Evolutionary conservation across 108 stramenopile genomes (phyloP), one percentile per base, ranked within the genome.

Genomic region (Fistulifera pelliculosa): DNA sequence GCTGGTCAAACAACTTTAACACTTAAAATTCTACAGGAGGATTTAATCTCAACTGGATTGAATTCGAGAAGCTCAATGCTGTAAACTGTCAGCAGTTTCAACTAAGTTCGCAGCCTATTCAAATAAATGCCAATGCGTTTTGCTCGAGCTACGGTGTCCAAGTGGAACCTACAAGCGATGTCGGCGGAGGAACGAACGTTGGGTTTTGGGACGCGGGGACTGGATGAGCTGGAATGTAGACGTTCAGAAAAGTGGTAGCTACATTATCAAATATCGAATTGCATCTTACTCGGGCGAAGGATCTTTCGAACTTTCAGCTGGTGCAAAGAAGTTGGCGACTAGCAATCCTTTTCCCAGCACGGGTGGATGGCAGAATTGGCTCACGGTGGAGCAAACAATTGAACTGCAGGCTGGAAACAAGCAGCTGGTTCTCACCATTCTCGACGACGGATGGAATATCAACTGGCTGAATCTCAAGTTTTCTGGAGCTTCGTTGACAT

Each of bases 341-440:
- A 35, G 31, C 31, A 10, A 45, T 11, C 17, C 44, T 10, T 45
- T 45, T 18, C 44, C 44, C 7, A 45, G 44, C 21, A 45, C 44
- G 19, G 44, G 44, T 10, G 44, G 44, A 22, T 45, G 44, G 44
- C 44, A 45, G 21, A 45, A 45, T 45, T 45, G 44, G 44, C 2
- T 22, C 44, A 45, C 44, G 44, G 11, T 45, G 4, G 21, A 18
- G 5, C 21, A 18, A 5, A 11, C 3, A 18, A 22, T 18, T 10
- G 11, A 18, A 45, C 17, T 45, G 5, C 7, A 18, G 21, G 19
- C 44, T 18, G 44, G 44, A 3, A 22, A 8, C 5, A 18, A 3
- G 17, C 17, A 18, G 11, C 21, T 45, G 3, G 17, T 21, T 2
- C 17, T 45, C 2, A 18, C 19, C 3, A 10, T 22, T 45, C 44